These are phyloP conservation scores for Colletotrichum sojae DNA, from an alignment of 2,329 filamentous ascomycete species.

Conservation along the genomic window DNA sequence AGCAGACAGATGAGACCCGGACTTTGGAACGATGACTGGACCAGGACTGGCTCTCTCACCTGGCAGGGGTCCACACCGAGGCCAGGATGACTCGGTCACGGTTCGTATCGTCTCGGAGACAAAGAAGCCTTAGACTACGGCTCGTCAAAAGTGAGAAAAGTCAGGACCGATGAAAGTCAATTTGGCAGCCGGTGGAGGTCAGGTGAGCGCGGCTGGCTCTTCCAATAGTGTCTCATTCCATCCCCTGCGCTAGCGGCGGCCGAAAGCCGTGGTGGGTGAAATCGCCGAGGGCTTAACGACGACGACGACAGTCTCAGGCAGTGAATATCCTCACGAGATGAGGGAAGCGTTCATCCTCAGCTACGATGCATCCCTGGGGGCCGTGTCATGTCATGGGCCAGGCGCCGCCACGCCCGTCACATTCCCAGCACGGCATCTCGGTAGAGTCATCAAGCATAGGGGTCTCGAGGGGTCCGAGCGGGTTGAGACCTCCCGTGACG, in stretches of 20 bases:
- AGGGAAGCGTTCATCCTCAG: not conserved
- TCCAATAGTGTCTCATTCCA: constrained; percentile 27
- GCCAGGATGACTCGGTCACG: constrained; percentile 22
- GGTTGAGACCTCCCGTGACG: constrained; percentile 30
- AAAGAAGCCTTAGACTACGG: constrained; percentile 7
- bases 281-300: constrained; percentile 11
- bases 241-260: constrained; percentile 25
- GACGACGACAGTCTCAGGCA: not conserved
- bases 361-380: constrained; percentile 13
- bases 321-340: constrained; percentile 13
- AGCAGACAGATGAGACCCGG: constrained; percentile 24
- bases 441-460: constrained; percentile 4
- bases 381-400: constrained; percentile 28
- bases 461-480: constrained; percentile 25
- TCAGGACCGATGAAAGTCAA: constrained; percentile 15
- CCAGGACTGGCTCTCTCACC: constrained; percentile 12
- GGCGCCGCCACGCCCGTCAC: constrained; percentile 19
- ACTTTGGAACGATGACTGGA: not conserved
- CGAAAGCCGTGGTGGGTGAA: not conserved
- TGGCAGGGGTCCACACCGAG: constrained; percentile 33
- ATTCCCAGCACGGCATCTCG: constrained; percentile 11
- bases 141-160: constrained; percentile 23
- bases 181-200: constrained; percentile 9
- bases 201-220: constrained; percentile 32
- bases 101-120: constrained; percentile 11